Conservation (phyloP, 106 monocot genomes). For the Narthecium ossifragum region DNA sequence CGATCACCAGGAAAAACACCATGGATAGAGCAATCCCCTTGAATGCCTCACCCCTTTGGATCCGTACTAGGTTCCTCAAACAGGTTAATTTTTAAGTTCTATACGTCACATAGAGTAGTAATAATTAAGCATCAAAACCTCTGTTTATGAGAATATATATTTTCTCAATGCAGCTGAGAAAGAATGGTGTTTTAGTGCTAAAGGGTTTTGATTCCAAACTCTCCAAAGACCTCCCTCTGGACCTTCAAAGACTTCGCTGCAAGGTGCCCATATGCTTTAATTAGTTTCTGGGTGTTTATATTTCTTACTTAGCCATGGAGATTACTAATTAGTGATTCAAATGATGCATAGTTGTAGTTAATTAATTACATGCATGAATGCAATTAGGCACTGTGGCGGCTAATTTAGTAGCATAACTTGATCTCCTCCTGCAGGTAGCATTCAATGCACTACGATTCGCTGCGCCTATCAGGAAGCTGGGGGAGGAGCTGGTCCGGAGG, state of each 20-base stretch:
- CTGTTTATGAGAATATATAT: not conserved
- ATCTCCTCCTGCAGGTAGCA: constrained; percentile 18
- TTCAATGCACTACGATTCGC: constrained; percentile 32
- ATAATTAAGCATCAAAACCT: not conserved
- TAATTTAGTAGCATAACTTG: too few species aligned
- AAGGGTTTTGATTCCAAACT: constrained; percentile 29
- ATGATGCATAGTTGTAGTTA: not conserved
- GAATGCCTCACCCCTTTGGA: constrained; percentile 15
- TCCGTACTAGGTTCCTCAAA: constrained; percentile 14
- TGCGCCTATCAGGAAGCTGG: constrained; percentile 20
- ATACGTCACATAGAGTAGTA: not conserved
- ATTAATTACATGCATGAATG: not conserved
- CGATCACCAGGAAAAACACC: not conserved
- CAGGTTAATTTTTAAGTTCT: not conserved
- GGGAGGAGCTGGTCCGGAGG: constrained; percentile 15
- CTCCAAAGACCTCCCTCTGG: constrained; percentile 21
- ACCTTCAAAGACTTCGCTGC: constrained; percentile 43
- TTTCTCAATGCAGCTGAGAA: constrained; percentile 11
- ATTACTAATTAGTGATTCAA: not conserved
- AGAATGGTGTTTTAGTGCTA: constrained; percentile 18
- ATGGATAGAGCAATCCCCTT: constrained; percentile 5
- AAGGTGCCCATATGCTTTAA: constrained; percentile 12
- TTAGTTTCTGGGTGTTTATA: not conserved
- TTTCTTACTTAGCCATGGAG: not conserved
- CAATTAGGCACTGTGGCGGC: too few species aligned